Evolutionary conservation across 805 yeast genomes (phyloP).

Genomic region (Yarrowia bubula): DNA sequence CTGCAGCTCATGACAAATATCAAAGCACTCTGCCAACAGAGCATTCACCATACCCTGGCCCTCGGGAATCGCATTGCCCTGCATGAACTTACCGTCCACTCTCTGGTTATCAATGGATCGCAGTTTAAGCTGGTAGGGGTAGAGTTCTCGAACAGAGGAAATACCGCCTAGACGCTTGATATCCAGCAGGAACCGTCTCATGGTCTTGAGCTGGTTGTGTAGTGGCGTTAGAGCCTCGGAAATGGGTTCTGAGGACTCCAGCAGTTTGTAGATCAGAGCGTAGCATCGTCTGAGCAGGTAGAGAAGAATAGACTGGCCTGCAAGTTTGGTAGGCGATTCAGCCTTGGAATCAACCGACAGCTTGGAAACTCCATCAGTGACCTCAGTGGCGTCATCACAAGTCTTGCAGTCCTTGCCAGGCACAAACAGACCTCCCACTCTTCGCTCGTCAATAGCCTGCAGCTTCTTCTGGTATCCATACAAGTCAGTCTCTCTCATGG

Average conservation of each 20-base stretch:
- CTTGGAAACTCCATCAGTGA: neutral
- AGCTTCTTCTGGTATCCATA: constrained; percentile 76
- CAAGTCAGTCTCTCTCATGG: constrained; percentile 91
- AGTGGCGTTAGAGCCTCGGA: constrained; percentile 89
- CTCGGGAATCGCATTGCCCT: constrained; percentile 88
- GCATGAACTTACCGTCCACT: constrained; percentile 86
- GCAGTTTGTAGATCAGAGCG: constrained; percentile 80
- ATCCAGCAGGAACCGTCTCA: constrained; percentile 83
- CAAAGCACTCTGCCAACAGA: constrained; percentile 88
- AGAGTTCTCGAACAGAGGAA: constrained; percentile 80
- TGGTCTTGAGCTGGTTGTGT: constrained; percentile 90
- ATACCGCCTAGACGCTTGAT: constrained; percentile 92
- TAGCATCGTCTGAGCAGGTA: constrained; percentile 87
- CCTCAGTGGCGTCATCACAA: neutral
- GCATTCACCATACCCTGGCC: constrained; percentile 97
- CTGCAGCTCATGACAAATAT: constrained; percentile 84
- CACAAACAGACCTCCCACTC: constrained; percentile 60
- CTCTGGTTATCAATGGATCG: constrained; percentile 85
- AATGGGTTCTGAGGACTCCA: constrained; percentile 93
- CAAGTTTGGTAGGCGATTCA: constrained; percentile 28
- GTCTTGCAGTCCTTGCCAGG: constrained; percentile 18
- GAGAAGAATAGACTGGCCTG: constrained; percentile 49
- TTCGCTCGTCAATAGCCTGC: constrained; percentile 67
- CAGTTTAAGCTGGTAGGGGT: constrained; percentile 93
- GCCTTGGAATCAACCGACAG: neutral